Percentiles rank a stretch among this genome's conserved stretches.
Conservation (phyloP, 1,284 basidiomycete genomes). For the Coniophora puteana region DNA sequence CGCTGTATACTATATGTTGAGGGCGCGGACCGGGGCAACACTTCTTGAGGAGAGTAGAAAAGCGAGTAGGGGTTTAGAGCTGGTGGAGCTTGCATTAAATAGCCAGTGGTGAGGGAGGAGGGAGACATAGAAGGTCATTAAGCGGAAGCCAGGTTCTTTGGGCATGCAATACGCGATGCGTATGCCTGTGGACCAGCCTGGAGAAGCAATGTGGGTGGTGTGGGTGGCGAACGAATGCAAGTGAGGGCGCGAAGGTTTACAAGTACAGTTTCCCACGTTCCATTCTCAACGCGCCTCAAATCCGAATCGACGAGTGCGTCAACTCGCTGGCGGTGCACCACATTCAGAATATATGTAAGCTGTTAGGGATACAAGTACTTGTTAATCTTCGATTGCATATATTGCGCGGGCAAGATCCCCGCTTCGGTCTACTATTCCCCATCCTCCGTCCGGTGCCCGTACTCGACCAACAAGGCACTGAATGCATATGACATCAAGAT, state of each 20-base stretch:
- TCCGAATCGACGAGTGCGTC: neutral
- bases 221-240: neutral
- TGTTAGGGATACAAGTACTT: neutral
- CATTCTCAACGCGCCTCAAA: neutral
- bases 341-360: neutral
- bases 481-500: slow-evolving; percentile 18
- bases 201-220: neutral
- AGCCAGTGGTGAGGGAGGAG: neutral
- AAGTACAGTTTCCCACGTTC: neutral
- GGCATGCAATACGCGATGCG: neutral
- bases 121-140: neutral
- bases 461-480: slow-evolving; percentile 23
- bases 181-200: neutral
- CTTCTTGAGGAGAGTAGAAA: too few species aligned
- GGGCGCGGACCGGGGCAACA: too few species aligned
- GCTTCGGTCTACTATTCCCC: slow-evolving; percentile 22
- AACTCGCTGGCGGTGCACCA: neutral
- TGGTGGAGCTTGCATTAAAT: neutral
- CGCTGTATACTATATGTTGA: too few species aligned
- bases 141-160: neutral
- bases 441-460: slow-evolving; percentile 5
- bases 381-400: neutral
- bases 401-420: neutral
- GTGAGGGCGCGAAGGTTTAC: neutral
- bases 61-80: too few species aligned